Conservation (phyloP, 768 basidiomycete species). For the Kwoniella dendrophila region DNA sequence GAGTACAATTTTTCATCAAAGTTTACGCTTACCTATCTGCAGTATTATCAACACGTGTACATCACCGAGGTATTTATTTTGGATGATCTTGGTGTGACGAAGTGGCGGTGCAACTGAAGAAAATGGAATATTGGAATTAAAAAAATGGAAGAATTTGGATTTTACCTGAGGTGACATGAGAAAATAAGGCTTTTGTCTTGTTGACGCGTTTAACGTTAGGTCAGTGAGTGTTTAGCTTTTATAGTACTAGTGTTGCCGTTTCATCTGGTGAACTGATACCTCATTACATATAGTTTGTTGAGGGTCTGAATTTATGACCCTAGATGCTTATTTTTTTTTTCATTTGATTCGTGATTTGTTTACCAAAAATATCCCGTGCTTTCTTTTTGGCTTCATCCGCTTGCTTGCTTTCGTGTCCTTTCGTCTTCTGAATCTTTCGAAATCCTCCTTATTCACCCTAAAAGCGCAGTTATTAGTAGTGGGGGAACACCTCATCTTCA, state of each 20-base stretch:
- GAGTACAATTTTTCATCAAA: too few relatives aligned
- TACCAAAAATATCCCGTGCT: background rate
- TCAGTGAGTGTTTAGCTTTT: background rate
- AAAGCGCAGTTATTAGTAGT: background rate
- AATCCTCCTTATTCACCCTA: background rate
- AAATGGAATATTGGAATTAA: too few relatives aligned
- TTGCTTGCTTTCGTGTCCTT: too few relatives aligned
- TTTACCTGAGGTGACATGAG: too few relatives aligned
- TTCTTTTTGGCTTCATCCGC: background rate
- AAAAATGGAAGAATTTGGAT: too few relatives aligned
- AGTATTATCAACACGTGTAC: too few relatives aligned
- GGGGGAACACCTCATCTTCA: background rate
- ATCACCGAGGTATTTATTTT: too few relatives aligned
- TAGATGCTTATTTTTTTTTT: conserved; percentile 4
- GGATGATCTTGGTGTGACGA: background rate
- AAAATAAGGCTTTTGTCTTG: background rate
- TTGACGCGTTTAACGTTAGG: background rate
- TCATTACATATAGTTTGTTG: background rate
- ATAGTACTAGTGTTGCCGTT: background rate
- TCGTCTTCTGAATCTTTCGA: too few relatives aligned
- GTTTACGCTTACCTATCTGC: too few relatives aligned
- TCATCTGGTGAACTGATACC: background rate
- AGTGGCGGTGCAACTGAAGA: background rate
- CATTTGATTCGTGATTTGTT: background rate
- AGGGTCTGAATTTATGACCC: background rate